Evolutionary conservation across 768 basidiomycete species (phyloP), one percentile per base, ranked within the genome.

Genomic region (Mycena rosella): DNA sequence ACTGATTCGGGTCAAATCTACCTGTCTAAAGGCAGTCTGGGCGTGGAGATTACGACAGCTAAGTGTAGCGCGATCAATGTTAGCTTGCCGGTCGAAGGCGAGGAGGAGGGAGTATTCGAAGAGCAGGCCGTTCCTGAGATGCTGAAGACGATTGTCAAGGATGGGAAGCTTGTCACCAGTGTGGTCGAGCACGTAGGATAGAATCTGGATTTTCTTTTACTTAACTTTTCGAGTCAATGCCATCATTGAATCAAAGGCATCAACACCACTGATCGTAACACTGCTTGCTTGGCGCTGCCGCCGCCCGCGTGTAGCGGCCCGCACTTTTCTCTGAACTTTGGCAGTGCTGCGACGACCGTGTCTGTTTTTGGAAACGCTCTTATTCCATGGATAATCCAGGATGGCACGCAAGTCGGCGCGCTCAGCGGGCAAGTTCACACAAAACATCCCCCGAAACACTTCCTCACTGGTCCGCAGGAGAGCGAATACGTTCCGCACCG

Each of bases 1-100:
- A 97, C 96, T 17, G 98, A 99, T 79, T 94, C 93, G 9, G 98
- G 98, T 7, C 94, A 96, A 77, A 90, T 99, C 71, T 99, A 94
- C 81, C 87, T 99, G 42, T 96, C 95, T 26, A 92, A 91, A 75
- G 89, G 87, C 15, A 92, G 91, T 71, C 83, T 98, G 56, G 72
- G 60, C 29, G 86, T 89, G 13, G 96, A 98, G 81, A 92, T 99
- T 73, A 94, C 94, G 30, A 97, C 96, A 0, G 92, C 95, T 56
- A 98, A 99, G 80, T 96, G 95, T 79, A 95, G 93, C 74, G 85
- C 90, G 34, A 93, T 99, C 79, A 99, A 99, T 80, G 84, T 99
- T 70, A 94, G 88, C 72, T 75, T 98, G 24, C 96, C 96, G 0
- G 89, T 92, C 1, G 89, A 90, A 71, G 94, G 89, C 20, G 95